Percentiles rank a stretch among this genome's conserved stretches.
phyloP scores from a whole-genome alignment of 495 filamentous ascomycete species.

The Astrothelium subdiscretum region DNA sequence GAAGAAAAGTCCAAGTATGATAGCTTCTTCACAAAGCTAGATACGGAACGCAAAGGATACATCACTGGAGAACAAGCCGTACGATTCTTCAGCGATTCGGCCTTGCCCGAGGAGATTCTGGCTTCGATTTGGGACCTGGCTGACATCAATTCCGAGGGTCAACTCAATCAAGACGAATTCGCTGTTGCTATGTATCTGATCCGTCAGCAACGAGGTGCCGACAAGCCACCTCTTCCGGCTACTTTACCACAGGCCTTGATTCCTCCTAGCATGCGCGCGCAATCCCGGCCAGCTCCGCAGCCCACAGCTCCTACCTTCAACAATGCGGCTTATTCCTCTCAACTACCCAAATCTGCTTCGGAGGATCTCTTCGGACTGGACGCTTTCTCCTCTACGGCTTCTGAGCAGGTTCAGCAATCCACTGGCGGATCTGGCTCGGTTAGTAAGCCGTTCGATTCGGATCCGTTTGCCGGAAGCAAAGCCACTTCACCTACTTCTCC shows the following conservation, averaged over 20 bases:
- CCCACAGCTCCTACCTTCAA: slow-evolving; percentile 42
- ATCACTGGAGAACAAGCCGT: slow-evolving; percentile 96
- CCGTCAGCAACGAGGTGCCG: slow-evolving; percentile 56
- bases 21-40: slow-evolving; percentile 66
- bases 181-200: slow-evolving; percentile 98
- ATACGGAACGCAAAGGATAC: slow-evolving; percentile 63
- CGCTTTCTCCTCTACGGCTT: slow-evolving; percentile 43
- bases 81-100: slow-evolving; percentile 82
- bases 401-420: slow-evolving; percentile 51
- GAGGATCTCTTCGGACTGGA: slow-evolving; percentile 90
- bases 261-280: slow-evolving; percentile 77
- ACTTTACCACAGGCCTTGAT: slow-evolving; percentile 68
- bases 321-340: slow-evolving; percentile 35
- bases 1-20: slow-evolving; percentile 83
- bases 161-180: slow-evolving; percentile 78
- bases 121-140: slow-evolving; percentile 97
- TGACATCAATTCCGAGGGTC: slow-evolving; percentile 84
- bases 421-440: slow-evolving; percentile 54
- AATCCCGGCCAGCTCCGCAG: slow-evolving; percentile 39
- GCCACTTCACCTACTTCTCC: slow-evolving; percentile 40
- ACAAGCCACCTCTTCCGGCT: slow-evolving; percentile 44
- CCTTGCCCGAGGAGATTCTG: slow-evolving; percentile 75
- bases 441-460: slow-evolving; percentile 34
- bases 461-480: slow-evolving; percentile 46
- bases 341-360: slow-evolving; percentile 58